Base-by-base conservation (phyloP, 2,329 filamentous ascomycete genomes). In the Curvularia lunata region DNA sequence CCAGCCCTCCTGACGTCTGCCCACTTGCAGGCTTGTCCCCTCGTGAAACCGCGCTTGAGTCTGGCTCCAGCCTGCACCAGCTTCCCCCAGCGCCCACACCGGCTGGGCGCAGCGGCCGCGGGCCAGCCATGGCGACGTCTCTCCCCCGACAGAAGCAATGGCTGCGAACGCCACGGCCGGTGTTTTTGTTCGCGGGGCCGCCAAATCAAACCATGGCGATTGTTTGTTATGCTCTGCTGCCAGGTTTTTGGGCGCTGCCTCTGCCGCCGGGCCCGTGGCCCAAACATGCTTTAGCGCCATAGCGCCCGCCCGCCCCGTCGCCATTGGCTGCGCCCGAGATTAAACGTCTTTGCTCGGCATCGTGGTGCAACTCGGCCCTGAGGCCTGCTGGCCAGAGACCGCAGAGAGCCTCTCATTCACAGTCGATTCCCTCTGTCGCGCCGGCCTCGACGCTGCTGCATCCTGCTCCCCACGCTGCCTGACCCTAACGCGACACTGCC, bases 271-370 rank as follows among this genome's bases (percentile, higher is more conserved):
- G 30, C 30, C 32, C 16, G 30, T 5, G 30, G 12, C 6, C 12
- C 3, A 13, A 34, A 34, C 30, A 34, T 12, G 6, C 10, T 27
- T 4, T 4, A 28, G 12, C 23, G 23, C 21, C 41, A 43, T 18
- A 28, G 25, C 42, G 16, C 38, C 38, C 21, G 18, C 18, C 9
- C 38, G 38, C 23, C 23, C 25, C 13, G 25, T 6, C 25, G 13
- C 56, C 49, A 66, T 66, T 64, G 64, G 64, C 55, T 48, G 32
- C 18, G 6, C 10, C 48, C 48, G 54, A 64, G 52, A 66, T 66
- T 66, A 56, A 52, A 53, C 28, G 53, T 52, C 47, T 59, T 59
- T 61, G 59, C 45, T 56, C 52, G 54, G 42, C 51, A 54, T 46
- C 42, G 48, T 58, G 43, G 48, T 58, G 43, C 19, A 18, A 42